Base-by-base conservation (phyloP, 768 basidiomycete species). In the Phanerochaete sordida region DNA sequence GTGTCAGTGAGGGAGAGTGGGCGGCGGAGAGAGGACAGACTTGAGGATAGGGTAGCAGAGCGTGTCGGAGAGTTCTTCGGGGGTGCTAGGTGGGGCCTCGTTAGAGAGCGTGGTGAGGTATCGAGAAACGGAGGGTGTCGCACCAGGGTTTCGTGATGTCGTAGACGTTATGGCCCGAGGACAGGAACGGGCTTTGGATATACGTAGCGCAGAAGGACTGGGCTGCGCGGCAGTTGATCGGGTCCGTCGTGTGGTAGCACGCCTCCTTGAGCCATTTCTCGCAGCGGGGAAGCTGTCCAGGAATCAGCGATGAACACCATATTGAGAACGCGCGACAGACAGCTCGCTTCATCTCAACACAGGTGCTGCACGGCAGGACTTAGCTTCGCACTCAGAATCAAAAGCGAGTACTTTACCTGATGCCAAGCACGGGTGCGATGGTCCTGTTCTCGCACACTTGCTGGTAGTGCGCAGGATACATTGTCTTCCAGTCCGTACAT, bases 31-130 rank as follows among this genome's bases (percentile, higher is more conserved):
- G 30, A 19, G 23, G 8, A 43, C 69, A 52, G 60, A 80, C 79
- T 67, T 72, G 8, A 77, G 84, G 19, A 83, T 74, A 1, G 84
- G 81, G 64, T 89, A 86, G 69, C 88, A 90, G 12, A 88, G 77
- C 11, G 56, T 77, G 2, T 78, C 79, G 66, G 81, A 86, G 53
- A 93, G 81, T 66, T 93, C 89, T 67, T 93, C 91, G 1, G 81
- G 83, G 67, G 86, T 85, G 26, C 62, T 60, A 24, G n/a, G n/a
- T 70, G 73, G 72, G 13, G 76, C 78, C 79, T 21, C 7, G 16
- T 19, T 2, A 62, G 68, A 73, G 71, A 3, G 35, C 8, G n/a
- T n/a, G n/a, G n/a, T n/a, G n/a, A n/a, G n/a, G n/a, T n/a, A n/a
- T n/a, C n/a, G n/a, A n/a, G n/a, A n/a, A n/a, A 47, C 23, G 3